phyloP scores from a whole-genome alignment of 2,329 filamentous ascomycete genomes.

The Sporothrix inflata region DNA sequence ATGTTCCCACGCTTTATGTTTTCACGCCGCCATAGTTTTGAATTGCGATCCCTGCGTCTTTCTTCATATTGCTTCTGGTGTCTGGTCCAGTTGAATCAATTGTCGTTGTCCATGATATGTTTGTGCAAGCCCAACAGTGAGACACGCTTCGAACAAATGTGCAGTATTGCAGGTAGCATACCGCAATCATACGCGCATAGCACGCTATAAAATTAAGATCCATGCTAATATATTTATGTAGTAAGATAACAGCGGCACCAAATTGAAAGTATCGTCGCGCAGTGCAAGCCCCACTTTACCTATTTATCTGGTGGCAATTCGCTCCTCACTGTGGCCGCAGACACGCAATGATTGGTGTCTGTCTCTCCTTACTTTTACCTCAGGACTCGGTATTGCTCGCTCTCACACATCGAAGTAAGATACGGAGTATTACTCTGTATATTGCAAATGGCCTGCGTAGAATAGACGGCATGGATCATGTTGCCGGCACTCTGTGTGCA shows the following conservation, averaged over 20 bases:
- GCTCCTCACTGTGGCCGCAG: neutral
- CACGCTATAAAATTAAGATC: constrained; percentile 4
- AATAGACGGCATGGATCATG: neutral
- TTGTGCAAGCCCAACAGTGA: too few species aligned
- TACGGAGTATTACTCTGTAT: too few species aligned
- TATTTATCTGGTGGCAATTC: constrained; percentile 1
- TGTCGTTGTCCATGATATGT: too few species aligned
- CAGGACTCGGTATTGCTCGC: neutral
- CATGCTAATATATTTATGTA: constrained; percentile 4
- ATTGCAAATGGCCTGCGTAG: too few species aligned
- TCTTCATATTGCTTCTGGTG: neutral
- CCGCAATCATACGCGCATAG: neutral
- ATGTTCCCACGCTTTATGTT: neutral
- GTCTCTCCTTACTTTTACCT: neutral
- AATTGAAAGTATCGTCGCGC: neutral
- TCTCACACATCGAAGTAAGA: neutral
- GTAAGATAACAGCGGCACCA: neutral
- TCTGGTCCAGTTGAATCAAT: too few species aligned
- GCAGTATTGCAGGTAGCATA: neutral
- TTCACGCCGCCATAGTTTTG: constrained; percentile 7
- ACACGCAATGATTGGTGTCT: neutral
- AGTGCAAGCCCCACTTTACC: neutral
- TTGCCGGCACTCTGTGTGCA: too few species aligned
- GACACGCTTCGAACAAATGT: neutral
- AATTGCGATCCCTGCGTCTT: neutral